phyloP scores from a whole-genome alignment of 495 filamentous ascomycete genomes.

The Cladorrhinum samala region DNA sequence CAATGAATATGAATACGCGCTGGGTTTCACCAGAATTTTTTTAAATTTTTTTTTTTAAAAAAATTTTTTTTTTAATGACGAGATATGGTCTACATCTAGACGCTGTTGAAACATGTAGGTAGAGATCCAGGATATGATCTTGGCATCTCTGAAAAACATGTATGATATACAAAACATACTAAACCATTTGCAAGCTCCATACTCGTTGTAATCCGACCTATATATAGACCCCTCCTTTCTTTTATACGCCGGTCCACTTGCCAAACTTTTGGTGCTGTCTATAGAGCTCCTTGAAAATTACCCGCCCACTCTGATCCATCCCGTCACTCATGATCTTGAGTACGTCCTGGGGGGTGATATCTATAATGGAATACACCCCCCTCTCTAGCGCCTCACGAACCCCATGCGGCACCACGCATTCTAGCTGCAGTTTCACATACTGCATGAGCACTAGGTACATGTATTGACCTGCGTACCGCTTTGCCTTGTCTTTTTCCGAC shows the following conservation, averaged over 20 bases:
- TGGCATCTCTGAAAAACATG: too few relatives aligned
- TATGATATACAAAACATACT: too few relatives aligned
- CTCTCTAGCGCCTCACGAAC: slow-evolving; percentile 64
- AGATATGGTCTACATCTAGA: too few relatives aligned
- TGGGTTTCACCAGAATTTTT: too few relatives aligned
- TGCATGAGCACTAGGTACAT: slow-evolving; percentile 65
- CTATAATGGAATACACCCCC: slow-evolving; percentile 65
- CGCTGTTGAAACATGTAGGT: too few relatives aligned
- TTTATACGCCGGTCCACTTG: slow-evolving; percentile 57
- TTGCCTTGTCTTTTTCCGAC: slow-evolving; percentile 70
- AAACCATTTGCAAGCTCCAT: too few relatives aligned
- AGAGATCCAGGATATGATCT: too few relatives aligned
- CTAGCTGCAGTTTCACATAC: slow-evolving; percentile 64
- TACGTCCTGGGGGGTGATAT: slow-evolving; percentile 57
- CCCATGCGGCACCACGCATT: slow-evolving; percentile 36
- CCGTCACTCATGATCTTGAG: slow-evolving; percentile 62
- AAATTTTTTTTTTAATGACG: too few relatives aligned
- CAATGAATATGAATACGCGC: too few relatives aligned
- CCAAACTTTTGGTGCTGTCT: slow-evolving; percentile 63
- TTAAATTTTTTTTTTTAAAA: too few relatives aligned
- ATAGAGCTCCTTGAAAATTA: slow-evolving; percentile 66
- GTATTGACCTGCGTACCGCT: slow-evolving; percentile 67
- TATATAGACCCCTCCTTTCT: background rate
- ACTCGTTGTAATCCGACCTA: too few relatives aligned
- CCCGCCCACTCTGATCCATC: slow-evolving; percentile 61